phyloP scores from a whole-genome alignment of 2,329 filamentous ascomycete genomes.

The Alternaria novae-zelandiae region DNA sequence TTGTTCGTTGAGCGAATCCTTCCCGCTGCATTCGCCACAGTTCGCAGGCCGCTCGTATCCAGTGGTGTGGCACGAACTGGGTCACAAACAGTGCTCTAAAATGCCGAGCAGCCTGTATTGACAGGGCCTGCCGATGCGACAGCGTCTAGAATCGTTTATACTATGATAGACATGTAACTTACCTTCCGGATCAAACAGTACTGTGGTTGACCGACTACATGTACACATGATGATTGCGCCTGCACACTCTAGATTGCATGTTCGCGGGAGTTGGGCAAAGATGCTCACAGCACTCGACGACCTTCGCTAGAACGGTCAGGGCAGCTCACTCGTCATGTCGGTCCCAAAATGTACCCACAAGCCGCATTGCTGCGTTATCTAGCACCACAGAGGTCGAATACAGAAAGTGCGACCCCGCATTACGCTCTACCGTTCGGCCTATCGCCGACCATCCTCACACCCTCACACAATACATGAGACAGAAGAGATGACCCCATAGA shows the following conservation, averaged over 20 bases:
- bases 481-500: not conserved
- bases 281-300: not conserved
- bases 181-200: not conserved
- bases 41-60: not conserved
- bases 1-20: slow-evolving; percentile 20
- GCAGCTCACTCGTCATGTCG: not conserved
- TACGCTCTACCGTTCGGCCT: not conserved
- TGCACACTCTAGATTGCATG: not conserved
- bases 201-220: not conserved
- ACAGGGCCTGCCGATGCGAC: not conserved
- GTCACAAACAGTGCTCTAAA: not conserved
- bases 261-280: not conserved
- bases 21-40: slow-evolving; percentile 22
- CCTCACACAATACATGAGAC: not conserved
- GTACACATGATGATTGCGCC: not conserved
- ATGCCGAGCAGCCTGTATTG: not conserved
- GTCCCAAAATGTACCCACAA: not conserved
- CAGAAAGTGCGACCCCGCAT: not conserved
- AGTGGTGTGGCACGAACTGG: not conserved
- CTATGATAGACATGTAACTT: not conserved
- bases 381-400: not conserved
- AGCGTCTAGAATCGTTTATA: not conserved
- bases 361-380: not conserved
- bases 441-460: not conserved
- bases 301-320: not conserved